A percentile compares a stretch with the other conserved stretches of the same genome.
These are phyloP conservation scores for Neltuma alba DNA, from an alignment of 306 rosid species.

Conservation along the genomic window DNA sequence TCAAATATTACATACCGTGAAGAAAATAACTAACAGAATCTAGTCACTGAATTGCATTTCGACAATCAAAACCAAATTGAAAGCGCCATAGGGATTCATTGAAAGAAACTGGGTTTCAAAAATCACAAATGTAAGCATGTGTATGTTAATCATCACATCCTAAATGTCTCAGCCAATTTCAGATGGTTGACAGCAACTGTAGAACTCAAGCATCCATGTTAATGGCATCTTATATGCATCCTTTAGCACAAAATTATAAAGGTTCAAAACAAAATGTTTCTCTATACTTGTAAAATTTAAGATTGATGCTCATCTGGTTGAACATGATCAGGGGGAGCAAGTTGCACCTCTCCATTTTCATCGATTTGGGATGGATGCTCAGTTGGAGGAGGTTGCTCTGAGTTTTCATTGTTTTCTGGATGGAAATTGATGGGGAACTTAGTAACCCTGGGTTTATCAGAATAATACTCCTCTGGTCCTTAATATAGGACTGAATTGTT, in stretches of 20 bases:
- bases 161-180: constrained; percentile 29
- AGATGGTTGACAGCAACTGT: constrained; percentile 22
- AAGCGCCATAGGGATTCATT: constrained; percentile 27
- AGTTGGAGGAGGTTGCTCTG: constrained; percentile 53
- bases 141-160: constrained; percentile 31
- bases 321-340: constrained; percentile 38
- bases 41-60: constrained; percentile 10
- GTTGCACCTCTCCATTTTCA: constrained; percentile 43
- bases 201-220: constrained; percentile 23
- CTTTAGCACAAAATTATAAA: constrained; percentile 28
- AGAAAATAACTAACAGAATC: constrained; percentile 1
- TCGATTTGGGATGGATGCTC: constrained; percentile 49
- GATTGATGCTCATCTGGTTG: constrained; percentile 48
- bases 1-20: background rate
- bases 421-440: constrained; percentile 80
- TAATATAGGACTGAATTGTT: no score
- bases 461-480: no score
- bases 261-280: constrained; percentile 37
- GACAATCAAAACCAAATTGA: background rate
- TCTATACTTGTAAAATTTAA: constrained; percentile 40
- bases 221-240: constrained; percentile 36
- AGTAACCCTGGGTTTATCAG: constrained; percentile 94
- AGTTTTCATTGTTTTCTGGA: constrained; percentile 58
- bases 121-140: constrained; percentile 16
- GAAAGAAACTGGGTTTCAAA: constrained; percentile 33